phyloP scores from a whole-genome alignment of 148 eudicot genomes.

The Chenopodium album region DNA sequence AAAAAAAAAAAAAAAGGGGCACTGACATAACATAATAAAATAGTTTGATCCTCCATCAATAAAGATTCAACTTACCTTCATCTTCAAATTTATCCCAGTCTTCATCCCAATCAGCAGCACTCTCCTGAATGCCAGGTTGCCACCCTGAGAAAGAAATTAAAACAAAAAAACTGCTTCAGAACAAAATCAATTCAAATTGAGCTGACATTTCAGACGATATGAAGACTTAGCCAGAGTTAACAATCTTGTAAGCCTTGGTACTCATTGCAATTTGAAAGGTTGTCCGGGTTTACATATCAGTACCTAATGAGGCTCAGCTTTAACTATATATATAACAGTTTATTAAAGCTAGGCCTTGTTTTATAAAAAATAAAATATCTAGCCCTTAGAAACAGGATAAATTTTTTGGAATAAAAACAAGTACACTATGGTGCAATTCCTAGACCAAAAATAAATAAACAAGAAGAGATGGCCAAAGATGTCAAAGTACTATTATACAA shows the following conservation, averaged over 20 bases:
- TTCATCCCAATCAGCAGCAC: conserved; percentile 97
- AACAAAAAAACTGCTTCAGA: conserved; percentile 15
- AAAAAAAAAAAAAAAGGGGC: not conserved
- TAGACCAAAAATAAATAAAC: not conserved
- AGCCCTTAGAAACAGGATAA: not conserved
- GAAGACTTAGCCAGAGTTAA: not conserved
- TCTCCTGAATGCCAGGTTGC: conserved; percentile 91
- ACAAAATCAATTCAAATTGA: not conserved
- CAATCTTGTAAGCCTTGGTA: not conserved
- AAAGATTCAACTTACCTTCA: conserved; percentile 54
- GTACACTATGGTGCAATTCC: not conserved
- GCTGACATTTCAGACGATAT: not conserved
- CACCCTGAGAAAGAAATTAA: conserved; percentile 53
- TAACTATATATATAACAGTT: not conserved
- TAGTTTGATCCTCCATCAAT: not conserved
- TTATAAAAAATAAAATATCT: not conserved
- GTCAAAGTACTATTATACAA: not conserved
- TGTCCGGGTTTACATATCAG: not conserved
- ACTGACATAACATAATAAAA: not conserved
- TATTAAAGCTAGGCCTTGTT: not conserved
- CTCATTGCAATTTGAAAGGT: not conserved
- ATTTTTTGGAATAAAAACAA: not conserved
- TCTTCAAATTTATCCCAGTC: conserved; percentile 96
- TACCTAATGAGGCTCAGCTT: not conserved
- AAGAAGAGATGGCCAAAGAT: not conserved